phyloP scores from a whole-genome alignment of 164 flowering plant genomes.

The Cinnamomum micranthum region DNA sequence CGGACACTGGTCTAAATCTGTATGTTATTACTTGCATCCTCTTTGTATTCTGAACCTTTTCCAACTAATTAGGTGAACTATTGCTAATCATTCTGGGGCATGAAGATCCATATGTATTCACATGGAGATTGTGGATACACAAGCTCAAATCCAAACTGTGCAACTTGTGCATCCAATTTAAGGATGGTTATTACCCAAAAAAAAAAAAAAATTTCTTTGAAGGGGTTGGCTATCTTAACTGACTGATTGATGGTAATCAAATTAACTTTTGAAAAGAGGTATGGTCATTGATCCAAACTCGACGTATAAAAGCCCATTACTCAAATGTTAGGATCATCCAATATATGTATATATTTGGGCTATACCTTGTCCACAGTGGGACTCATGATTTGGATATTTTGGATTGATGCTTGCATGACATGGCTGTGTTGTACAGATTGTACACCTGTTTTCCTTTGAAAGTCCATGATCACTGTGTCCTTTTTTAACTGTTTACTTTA shows the following conservation, averaged over 20 bases:
- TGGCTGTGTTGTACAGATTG: not conserved
- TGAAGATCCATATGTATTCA: not conserved
- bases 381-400: too few relatives aligned
- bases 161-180: not conserved
- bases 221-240: not conserved
- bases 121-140: not conserved
- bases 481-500: slow-evolving; percentile 1
- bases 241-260: not conserved
- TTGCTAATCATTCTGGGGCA: not conserved
- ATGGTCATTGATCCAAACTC: not conserved
- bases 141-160: not conserved
- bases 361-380: not conserved
- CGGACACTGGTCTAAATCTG: slow-evolving; percentile 99
- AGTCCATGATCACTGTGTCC: not conserved
- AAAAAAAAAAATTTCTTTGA: not conserved
- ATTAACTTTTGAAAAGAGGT: not conserved
- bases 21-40: slow-evolving; percentile 27
- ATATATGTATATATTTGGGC: too few relatives aligned
- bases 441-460: not conserved
- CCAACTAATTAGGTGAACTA: not conserved
- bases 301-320: too few relatives aligned
- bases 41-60: not conserved
- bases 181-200: not conserved
- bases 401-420: not conserved
- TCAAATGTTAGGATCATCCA: not conserved